phyloP scores from a whole-genome alignment of 2,329 filamentous ascomycete species.

The Teratosphaeria epicoccoides region DNA sequence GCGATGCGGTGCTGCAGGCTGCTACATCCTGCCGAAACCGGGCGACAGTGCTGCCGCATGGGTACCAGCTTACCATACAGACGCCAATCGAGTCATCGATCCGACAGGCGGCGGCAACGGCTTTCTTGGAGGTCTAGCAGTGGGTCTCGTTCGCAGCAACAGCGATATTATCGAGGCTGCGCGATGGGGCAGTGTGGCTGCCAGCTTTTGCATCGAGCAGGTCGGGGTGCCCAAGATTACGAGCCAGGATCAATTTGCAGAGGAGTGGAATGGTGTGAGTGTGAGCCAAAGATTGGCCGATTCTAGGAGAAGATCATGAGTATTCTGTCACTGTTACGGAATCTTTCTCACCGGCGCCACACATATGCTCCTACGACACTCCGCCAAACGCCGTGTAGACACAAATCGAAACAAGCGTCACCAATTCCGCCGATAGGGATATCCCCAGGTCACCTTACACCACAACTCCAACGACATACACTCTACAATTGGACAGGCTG shows the following conservation, averaged over 20 bases:
- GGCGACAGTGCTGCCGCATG: slow-evolving; percentile 34
- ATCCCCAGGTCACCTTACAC: not conserved
- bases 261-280: slow-evolving; percentile 39
- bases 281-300: slow-evolving; percentile 32
- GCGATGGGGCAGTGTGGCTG: slow-evolving; percentile 68
- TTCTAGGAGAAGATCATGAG: slow-evolving; percentile 13
- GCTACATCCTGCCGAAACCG: slow-evolving; percentile 35
- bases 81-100: slow-evolving; percentile 57
- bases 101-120: slow-evolving; percentile 91
- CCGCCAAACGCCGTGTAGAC: not conserved
- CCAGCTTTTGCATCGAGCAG: slow-evolving; percentile 91
- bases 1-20: slow-evolving; percentile 61
- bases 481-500: not conserved
- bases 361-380: not conserved
- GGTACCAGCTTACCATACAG: slow-evolving; percentile 65
- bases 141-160: slow-evolving; percentile 47
- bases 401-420: not conserved
- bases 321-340: not conserved
- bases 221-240: slow-evolving; percentile 63
- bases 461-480: not conserved
- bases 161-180: slow-evolving; percentile 56
- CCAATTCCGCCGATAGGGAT: not conserved
- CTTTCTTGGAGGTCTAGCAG: slow-evolving; percentile 58
- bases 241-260: slow-evolving; percentile 15
- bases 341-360: not conserved